Percentiles rank a stretch among this genome's conserved stretches.
phyloP scores from a whole-genome alignment of 805 yeast genomes.

The Starmerella asiatica region DNA sequence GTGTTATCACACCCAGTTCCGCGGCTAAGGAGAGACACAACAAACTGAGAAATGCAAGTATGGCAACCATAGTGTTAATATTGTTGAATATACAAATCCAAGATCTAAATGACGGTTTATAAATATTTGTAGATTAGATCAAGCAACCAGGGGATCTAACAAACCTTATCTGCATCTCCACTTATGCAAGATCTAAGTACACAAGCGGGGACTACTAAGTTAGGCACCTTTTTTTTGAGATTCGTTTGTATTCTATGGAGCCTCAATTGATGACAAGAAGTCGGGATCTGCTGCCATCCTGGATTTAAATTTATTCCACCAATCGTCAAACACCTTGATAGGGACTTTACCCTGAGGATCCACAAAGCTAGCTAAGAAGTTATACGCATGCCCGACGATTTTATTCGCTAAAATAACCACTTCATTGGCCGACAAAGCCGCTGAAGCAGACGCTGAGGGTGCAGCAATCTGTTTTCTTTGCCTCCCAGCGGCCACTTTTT shows the following conservation, averaged over 20 bases:
- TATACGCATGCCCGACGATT: conserved; percentile 85
- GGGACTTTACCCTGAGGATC: conserved; percentile 71
- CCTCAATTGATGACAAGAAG: conserved; percentile 39
- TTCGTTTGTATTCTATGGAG: background rate
- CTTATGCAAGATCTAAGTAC: background rate
- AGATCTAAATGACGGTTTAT: too few relatives aligned
- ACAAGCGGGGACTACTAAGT: background rate
- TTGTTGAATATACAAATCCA: too few relatives aligned
- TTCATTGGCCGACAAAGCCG: conserved; percentile 28
- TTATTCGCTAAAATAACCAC: conserved; percentile 65
- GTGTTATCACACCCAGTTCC: conserved; percentile 17
- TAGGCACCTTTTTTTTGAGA: background rate
- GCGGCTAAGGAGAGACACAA: background rate
- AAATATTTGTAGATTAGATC: background rate
- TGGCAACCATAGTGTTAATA: too few relatives aligned
- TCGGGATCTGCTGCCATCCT: conserved; percentile 69
- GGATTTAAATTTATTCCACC: conserved; percentile 84
- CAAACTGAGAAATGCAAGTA: background rate
- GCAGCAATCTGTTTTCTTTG: conserved; percentile 6
- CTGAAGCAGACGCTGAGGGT: conserved; percentile 18
- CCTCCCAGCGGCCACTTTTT: conserved; percentile 6
- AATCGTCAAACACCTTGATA: conserved; percentile 72
- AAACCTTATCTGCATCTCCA: background rate
- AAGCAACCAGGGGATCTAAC: background rate
- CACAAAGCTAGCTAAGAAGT: conserved; percentile 75